phyloP scores from a whole-genome alignment of 2,329 filamentous ascomycete species.

The Byssochlamys sp. region DNA sequence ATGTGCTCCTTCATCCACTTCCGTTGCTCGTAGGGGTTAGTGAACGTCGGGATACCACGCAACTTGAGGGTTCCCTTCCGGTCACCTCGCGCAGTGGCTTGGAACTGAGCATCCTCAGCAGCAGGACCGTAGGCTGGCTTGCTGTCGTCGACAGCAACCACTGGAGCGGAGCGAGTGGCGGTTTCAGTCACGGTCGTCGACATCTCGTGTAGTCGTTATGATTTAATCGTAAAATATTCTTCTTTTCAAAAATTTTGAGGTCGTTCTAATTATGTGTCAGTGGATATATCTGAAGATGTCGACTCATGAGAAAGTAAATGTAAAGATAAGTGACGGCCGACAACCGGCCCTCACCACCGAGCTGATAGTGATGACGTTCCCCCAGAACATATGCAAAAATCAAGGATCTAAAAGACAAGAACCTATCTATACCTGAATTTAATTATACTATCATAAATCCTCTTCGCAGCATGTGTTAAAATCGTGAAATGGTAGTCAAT shows the following conservation, averaged over 20 bases:
- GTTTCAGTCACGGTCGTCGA: slow-evolving; percentile 1
- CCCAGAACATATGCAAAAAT: neutral
- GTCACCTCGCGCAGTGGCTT: slow-evolving; percentile 26
- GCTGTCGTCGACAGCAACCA: slow-evolving; percentile 1
- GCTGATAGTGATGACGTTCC: neutral
- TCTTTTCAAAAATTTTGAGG: neutral
- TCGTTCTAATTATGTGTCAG: neutral
- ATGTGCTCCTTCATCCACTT: slow-evolving; percentile 45
- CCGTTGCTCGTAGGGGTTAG: slow-evolving; percentile 36
- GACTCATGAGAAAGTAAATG: neutral
- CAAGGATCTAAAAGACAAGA: neutral
- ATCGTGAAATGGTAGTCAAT: neutral
- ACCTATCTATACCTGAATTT: neutral
- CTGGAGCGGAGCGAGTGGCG: neutral
- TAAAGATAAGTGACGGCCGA: neutral
- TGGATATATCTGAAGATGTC: neutral
- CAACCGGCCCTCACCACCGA: neutral
- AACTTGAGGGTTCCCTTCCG: slow-evolving; percentile 28
- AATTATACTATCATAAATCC: neutral
- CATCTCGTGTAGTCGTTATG: neutral
- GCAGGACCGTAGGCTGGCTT: slow-evolving; percentile 1
- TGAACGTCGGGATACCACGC: slow-evolving; percentile 30
- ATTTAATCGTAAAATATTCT: neutral
- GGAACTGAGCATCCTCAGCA: slow-evolving; percentile 15
- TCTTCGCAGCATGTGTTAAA: neutral